Conservation (phyloP, 2,329 filamentous ascomycete species). For the Arthroderma sp. region DNA sequence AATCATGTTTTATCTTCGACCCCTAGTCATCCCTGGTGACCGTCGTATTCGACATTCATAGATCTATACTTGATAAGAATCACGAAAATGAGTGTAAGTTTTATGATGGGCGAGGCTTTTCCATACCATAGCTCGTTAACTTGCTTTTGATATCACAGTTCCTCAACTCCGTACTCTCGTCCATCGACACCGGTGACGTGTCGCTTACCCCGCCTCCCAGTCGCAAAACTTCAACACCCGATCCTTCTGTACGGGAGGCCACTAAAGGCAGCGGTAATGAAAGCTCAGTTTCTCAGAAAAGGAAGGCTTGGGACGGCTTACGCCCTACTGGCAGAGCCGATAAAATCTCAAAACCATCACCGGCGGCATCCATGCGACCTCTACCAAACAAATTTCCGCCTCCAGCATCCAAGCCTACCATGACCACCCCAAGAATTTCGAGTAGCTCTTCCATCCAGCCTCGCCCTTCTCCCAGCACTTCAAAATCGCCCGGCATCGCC, state of each 20-base stretch:
- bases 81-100: slow-evolving; percentile 8
- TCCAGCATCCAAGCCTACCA: background rate
- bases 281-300: slow-evolving; percentile 16
- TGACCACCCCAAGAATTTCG: slow-evolving; percentile 9
- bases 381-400: slow-evolving; percentile 7
- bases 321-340: slow-evolving; percentile 16
- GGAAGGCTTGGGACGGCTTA: slow-evolving; percentile 32
- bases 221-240: slow-evolving; percentile 4
- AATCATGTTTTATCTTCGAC: slow-evolving; percentile 9
- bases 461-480: slow-evolving; percentile 8
- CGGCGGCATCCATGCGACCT: slow-evolving; percentile 14
- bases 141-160: slow-evolving; percentile 22
- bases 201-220: slow-evolving; percentile 12
- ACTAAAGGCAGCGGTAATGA: slow-evolving; percentile 14
- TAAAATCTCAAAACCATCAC: slow-evolving; percentile 12
- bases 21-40: slow-evolving; percentile 6
- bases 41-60: slow-evolving; percentile 3
- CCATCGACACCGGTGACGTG: slow-evolving; percentile 31
- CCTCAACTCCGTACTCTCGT: slow-evolving; percentile 39
- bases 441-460: slow-evolving; percentile 10
- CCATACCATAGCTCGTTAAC: background rate
- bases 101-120: background rate
- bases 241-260: slow-evolving; percentile 10
- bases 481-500: slow-evolving; percentile 11
- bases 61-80: background rate